Percentiles rank a stretch among this genome's conserved stretches.
Evolutionary conservation across 345 rosid species (phyloP).

Genomic region (Psidium guajava): DNA sequence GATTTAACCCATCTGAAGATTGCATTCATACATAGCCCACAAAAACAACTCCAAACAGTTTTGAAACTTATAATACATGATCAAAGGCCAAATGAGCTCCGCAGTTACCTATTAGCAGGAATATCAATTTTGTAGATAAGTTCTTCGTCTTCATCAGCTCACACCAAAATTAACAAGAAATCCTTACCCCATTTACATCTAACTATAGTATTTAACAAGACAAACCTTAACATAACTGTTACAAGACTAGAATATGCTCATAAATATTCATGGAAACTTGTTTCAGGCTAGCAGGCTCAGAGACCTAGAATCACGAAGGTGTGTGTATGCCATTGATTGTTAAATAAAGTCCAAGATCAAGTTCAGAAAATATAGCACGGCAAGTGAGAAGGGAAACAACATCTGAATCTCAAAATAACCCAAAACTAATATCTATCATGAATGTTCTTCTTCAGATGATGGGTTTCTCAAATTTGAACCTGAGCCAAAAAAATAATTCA

Average conservation of each 20-base stretch:
- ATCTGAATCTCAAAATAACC: not conserved
- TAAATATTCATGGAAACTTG: not conserved
- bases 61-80: too few relatives aligned
- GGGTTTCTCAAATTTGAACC: too few relatives aligned
- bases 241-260: too few relatives aligned
- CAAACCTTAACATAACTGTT: too few relatives aligned
- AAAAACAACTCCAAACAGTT: not conserved
- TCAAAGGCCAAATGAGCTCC: not conserved
- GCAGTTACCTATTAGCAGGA: slow-evolving; percentile 64
- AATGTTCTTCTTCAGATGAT: too few relatives aligned
- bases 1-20: not conserved
- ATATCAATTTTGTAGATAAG: slow-evolving; percentile 73
- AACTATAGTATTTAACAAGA: too few relatives aligned
- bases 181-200: too few relatives aligned
- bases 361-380: not conserved
- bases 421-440: too few relatives aligned
- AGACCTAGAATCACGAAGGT: too few relatives aligned
- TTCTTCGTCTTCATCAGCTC: slow-evolving; percentile 53
- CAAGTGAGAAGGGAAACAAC: not conserved
- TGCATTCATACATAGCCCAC: rapidly evolving
- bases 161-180: too few relatives aligned
- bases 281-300: not conserved
- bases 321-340: too few relatives aligned
- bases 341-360: not conserved
- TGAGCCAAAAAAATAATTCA: too few relatives aligned